Evolutionary conservation across 2,329 filamentous ascomycete genomes (phyloP).

Genomic region (Emmonsiellopsis sp.): DNA sequence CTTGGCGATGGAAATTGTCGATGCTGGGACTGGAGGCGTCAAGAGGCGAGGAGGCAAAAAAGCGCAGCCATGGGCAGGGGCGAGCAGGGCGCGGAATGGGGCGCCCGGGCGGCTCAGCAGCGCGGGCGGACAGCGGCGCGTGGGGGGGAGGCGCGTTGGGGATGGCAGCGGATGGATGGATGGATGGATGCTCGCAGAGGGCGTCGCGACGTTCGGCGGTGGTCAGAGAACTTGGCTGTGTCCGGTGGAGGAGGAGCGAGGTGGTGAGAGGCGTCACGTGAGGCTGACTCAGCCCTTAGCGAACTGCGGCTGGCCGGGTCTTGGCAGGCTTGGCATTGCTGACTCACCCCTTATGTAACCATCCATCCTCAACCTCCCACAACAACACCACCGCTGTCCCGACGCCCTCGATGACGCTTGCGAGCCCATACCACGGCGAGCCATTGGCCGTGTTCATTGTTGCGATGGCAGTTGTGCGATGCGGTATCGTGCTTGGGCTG

Average conservation of each 20-base stretch:
- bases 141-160: conserved; percentile 24
- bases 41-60: conserved; percentile 13
- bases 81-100: background rate
- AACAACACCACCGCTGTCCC: too few relatives aligned
- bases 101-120: background rate
- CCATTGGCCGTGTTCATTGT: too few relatives aligned
- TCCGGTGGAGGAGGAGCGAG: conserved; percentile 15
- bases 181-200: conserved; percentile 20
- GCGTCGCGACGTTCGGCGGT: conserved; percentile 27
- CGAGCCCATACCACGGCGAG: too few relatives aligned
- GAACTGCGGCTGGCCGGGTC: background rate
- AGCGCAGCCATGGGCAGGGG: background rate
- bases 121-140: conserved; percentile 17
- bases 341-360: background rate
- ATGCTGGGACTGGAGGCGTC: conserved; percentile 17
- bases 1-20: background rate
- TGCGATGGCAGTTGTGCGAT: too few relatives aligned
- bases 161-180: conserved; percentile 24
- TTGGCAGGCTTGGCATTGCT: background rate
- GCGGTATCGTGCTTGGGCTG: too few relatives aligned
- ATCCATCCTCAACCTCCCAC: too few relatives aligned
- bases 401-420: too few relatives aligned
- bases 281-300: conserved; percentile 16
- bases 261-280: conserved; percentile 23
- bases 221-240: conserved; percentile 29